Percentiles rank a stretch among this genome's conserved stretches.
phyloP scores from a whole-genome alignment of 305 asterid genomes.

The Petunia hybrid region DNA sequence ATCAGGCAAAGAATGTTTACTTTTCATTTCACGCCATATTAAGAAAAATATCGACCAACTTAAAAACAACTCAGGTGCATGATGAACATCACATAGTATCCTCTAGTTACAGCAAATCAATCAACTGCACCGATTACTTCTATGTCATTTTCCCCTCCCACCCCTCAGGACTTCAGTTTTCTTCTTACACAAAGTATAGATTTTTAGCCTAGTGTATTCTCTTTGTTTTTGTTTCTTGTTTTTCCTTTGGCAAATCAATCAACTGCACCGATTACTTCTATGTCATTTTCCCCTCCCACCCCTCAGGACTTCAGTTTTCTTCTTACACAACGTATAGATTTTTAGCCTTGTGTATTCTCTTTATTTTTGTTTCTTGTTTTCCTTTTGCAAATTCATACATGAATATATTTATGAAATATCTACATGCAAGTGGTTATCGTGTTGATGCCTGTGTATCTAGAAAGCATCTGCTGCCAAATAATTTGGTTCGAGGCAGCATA shows the following conservation, averaged over 20 bases:
- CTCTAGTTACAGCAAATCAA: not conserved
- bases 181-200: not conserved
- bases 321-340: not conserved
- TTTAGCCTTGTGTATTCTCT: constrained; percentile 4
- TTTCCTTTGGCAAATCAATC: not conserved
- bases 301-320: not conserved
- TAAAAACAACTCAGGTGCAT: not conserved
- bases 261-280: not conserved
- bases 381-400: constrained; percentile 16
- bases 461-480: constrained; percentile 7
- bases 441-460: not conserved
- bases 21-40: constrained; percentile 12
- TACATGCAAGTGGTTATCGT: not conserved
- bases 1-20: not conserved
- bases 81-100: not conserved
- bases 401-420: constrained; percentile 3
- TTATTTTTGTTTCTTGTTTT: constrained; percentile 1
- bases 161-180: constrained; percentile 2
- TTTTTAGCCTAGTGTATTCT: constrained; percentile 7
- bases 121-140: not conserved
- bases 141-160: not conserved
- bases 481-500: constrained; percentile 5
- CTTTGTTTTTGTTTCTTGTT: not conserved
- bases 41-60: constrained; percentile 4
- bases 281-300: not conserved